Evolutionary conservation across 2,329 filamentous ascomycete species (phyloP), one percentile per base, ranked within the genome.

Genomic region (Incumbomyces lentus): DNA sequence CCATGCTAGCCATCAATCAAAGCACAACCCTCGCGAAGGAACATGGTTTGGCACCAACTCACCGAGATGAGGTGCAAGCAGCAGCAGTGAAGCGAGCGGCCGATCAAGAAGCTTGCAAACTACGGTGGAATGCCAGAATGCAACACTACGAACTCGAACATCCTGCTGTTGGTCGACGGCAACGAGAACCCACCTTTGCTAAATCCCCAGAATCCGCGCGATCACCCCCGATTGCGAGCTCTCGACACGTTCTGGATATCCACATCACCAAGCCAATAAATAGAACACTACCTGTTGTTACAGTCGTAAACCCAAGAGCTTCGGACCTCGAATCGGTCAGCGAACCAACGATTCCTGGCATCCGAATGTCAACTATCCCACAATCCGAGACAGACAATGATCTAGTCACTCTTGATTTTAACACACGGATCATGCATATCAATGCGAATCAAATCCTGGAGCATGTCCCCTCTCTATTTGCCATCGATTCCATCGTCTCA

Each of bases 1-100:
- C 68, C 38, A 68, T 73, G 57, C 59, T 72, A 16, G 70, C 70
- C 6, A 66, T 72, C 26, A 69, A 72, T 34, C 64, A 71, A 44
- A 65, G 68, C 11, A 58, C 59, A 11, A 62, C 65, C 12, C 52
- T 70, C 26, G 62, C 65, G 17, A 62, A 62, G 34, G 53, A 65
- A 40, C 64, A 71, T 45, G 53, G 60, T 10, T 59, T 73, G 6
- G 55, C 64, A 2, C 62, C 65, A 12, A 58, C 62, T 3, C 63
- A 70, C 17, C 62, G 67, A 13, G 59, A 64, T 29, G 63, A 69
- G 17, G 60, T 68, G 3, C 66, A 72, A 53, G 60, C 55, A 6
- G 62, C 68, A 31, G 69, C 70, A 2, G 61, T 73, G 13, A 62
- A 59, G 17, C 59, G 65, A 13, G 68, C 68, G 7, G 67, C 68